Conservation (phyloP, 345 rosid species). For the Microthlaspi erraticum region DNA sequence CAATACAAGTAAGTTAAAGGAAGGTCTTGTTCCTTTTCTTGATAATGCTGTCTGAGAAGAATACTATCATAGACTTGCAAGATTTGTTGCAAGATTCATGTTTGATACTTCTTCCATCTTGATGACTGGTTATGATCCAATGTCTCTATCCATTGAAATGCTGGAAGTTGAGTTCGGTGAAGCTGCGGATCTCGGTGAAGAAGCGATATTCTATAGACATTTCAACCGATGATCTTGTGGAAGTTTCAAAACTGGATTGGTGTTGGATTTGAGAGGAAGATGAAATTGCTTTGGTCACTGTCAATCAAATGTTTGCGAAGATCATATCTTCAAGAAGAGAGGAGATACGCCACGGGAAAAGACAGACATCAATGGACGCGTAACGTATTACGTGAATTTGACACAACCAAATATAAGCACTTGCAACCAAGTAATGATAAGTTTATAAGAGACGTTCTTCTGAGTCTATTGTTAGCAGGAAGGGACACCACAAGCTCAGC, state of each 20-base stretch:
- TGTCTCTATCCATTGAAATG: conserved; percentile 12
- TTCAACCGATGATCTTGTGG: conserved; percentile 16
- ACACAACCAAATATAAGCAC: conserved; percentile 24
- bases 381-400: conserved; percentile 16
- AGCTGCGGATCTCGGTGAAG: conserved; percentile 12
- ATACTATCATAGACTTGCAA: too few relatives aligned
- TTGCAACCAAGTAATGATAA: conserved; percentile 24
- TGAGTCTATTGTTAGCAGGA: conserved; percentile 47
- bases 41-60: too few relatives aligned
- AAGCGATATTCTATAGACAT: conserved; percentile 18
- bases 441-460: conserved; percentile 47
- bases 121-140: conserved; percentile 25
- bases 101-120: conserved; percentile 40
- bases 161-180: conserved; percentile 9
- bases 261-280: conserved; percentile 1
- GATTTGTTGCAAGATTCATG: conserved; percentile 44
- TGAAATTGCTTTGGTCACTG: conserved; percentile 21
- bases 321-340: conserved; percentile 23
- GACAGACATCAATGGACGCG: not conserved
- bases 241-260: conserved; percentile 25
- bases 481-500: conserved; percentile 53
- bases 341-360: not conserved
- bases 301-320: not conserved
- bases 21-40: too few relatives aligned
- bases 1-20: too few relatives aligned